Base-by-base conservation (phyloP, 2,329 filamentous ascomycete species). In the Fusarium sp. region DNA sequence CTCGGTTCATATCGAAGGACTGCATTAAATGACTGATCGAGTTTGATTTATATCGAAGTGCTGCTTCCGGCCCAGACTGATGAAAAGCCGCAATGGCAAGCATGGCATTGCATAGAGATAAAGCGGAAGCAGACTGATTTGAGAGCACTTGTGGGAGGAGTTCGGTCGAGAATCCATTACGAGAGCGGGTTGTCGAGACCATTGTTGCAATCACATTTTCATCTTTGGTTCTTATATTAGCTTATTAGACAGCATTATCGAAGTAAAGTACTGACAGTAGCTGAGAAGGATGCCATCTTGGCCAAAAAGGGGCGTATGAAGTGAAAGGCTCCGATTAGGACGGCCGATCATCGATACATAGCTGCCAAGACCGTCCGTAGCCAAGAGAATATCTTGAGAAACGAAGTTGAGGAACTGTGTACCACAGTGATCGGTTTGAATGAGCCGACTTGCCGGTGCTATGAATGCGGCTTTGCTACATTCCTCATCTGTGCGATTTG, bases 251-350 rank as follows among this genome's bases (percentile, higher is more conserved):
- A 20, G n/a, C 14, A 26, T 5, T n/a, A 18, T 2, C 31, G 7
- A 18, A 28, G 8, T 18, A 11, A 13, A 4, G 33, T 18, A 59
- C 46, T 17, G 17, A 49, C 17, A 57, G 38, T 58, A 46, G n/a
- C 33, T 40, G n/a, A 56, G 36, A 22, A 63, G 48, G 10, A 58
- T 50, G 24, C 38, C 55, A 20, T 66, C 48, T 31, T 62, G 52
- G n/a, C 45, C 44, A 17, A 59, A 42, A 53, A 62, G 54, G 36
- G 68, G 63, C 8, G 40, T 31, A 49, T 58, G 51, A 36, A 66
- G 31, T 7, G 46, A 58, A 46, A 55, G 46, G 15, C 31, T 33
- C 15, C 34, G 46, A 38, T n/a, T 18, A 20, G 24, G 42, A 22
- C 40, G 34, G 13, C 51, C 31, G 20, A 57, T 26, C 55, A 22